Evolutionary conservation across 2,329 filamentous ascomycete species (phyloP).

Genomic region (Microcyclospora tardicrescens): DNA sequence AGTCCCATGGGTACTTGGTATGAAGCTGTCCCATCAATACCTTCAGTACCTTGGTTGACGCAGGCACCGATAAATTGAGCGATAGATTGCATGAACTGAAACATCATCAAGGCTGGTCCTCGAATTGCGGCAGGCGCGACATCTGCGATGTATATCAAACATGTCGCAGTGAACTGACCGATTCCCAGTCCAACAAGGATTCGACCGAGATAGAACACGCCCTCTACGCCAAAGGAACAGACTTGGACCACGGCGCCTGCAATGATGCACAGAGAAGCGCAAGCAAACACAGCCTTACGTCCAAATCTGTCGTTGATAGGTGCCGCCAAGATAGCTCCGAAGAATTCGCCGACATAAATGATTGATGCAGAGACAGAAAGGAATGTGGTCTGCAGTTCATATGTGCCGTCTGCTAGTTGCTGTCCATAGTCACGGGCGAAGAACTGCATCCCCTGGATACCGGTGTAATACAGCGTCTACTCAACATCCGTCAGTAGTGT

Average conservation of each 20-base stretch:
- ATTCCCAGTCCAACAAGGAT: slow-evolving; percentile 11
- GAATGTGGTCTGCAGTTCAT: slow-evolving; percentile 8
- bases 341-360: slow-evolving; percentile 13
- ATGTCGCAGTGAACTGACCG: slow-evolving; percentile 11
- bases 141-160: slow-evolving; percentile 11
- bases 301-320: slow-evolving; percentile 13
- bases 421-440: slow-evolving; percentile 9
- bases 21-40: slow-evolving; percentile 8
- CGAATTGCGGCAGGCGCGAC: slow-evolving; percentile 11
- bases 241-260: slow-evolving; percentile 10
- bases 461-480: slow-evolving; percentile 11
- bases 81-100: slow-evolving; percentile 13
- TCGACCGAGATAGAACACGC: slow-evolving; percentile 11
- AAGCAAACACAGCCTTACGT: slow-evolving; percentile 10
- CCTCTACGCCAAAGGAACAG: slow-evolving; percentile 10
- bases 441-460: slow-evolving; percentile 11
- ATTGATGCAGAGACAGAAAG: slow-evolving; percentile 11
- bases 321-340: slow-evolving; percentile 9
- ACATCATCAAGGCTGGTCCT: slow-evolving; percentile 11
- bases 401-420: slow-evolving; percentile 7
- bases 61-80: slow-evolving; percentile 12
- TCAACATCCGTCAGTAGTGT: no score
- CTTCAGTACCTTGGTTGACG: slow-evolving; percentile 12
- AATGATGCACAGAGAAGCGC: slow-evolving; percentile 9
- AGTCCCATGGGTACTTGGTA: slow-evolving; percentile 10